These are phyloP conservation scores for Phytophthora parvispora DNA, from an alignment of 352 stramenopile genomes.

Conservation along the genomic window DNA sequence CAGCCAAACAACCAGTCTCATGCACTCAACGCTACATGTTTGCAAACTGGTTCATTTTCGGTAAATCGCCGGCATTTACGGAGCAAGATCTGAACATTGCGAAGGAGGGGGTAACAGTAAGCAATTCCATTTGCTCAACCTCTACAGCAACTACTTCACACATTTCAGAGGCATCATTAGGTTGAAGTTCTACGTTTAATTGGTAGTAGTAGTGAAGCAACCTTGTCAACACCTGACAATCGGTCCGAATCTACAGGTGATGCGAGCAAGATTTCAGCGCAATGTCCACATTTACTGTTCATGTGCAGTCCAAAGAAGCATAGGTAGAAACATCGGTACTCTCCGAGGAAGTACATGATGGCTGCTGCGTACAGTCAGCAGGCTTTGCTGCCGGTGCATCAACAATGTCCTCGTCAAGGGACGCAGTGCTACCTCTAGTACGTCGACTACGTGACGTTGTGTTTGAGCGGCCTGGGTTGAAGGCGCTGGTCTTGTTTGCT, in stretches of 20 bases:
- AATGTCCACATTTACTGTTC: background rate
- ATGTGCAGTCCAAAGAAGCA: too few relatives aligned
- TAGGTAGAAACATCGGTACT: too few relatives aligned
- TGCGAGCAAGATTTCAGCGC: too few relatives aligned
- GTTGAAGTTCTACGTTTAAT: background rate
- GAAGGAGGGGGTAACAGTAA: background rate
- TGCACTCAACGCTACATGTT: background rate
- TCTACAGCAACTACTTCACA: background rate
- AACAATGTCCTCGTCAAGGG: background rate
- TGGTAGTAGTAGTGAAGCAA: background rate
- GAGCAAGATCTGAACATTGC: too few relatives aligned
- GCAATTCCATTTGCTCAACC: too few relatives aligned
- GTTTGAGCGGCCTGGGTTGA: conserved; percentile 21
- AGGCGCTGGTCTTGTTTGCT: conserved; percentile 4
- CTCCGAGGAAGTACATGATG: too few relatives aligned
- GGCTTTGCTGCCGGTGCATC: background rate
- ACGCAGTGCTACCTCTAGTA: conserved; percentile 17
- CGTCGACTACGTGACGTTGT: conserved; percentile 16
- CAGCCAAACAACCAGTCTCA: background rate
- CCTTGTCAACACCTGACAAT: too few relatives aligned
- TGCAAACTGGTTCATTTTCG: background rate
- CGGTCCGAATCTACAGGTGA: too few relatives aligned
- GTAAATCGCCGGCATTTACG: too few relatives aligned
- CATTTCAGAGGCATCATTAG: background rate
- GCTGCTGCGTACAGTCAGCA: too few relatives aligned